phyloP scores from a whole-genome alignment of 1,284 basidiomycete genomes.

The Tilletia indica region DNA sequence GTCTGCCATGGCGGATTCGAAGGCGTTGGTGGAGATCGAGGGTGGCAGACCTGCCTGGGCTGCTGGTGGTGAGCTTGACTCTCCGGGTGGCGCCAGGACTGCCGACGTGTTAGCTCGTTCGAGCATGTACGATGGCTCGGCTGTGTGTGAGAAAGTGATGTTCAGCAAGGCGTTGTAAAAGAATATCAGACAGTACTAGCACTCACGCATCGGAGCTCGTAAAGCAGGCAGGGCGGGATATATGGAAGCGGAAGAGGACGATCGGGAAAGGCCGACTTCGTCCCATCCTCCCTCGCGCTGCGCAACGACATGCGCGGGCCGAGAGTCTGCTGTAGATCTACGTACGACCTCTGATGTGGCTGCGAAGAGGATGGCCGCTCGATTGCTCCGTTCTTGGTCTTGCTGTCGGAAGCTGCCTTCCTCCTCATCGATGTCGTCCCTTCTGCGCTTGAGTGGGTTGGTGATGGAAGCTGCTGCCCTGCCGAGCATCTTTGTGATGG shows the following conservation, averaged over 20 bases:
- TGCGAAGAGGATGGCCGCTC: not conserved
- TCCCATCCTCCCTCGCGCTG: not conserved
- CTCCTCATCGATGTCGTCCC: not conserved
- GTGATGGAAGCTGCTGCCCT: not conserved
- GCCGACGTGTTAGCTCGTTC: not conserved
- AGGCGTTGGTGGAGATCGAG: not conserved
- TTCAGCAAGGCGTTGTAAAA: no score
- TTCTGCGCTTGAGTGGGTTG: not conserved
- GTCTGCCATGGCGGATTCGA: not conserved
- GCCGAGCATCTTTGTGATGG: not conserved
- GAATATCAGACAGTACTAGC: no score
- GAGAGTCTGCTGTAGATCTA: not conserved
- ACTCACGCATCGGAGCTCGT: not conserved
- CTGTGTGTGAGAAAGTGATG: no score
- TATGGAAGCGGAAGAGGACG: not conserved
- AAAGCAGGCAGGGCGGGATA: not conserved
- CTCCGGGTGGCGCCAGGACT: no score
- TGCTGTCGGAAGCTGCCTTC: not conserved
- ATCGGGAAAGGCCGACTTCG: not conserved
- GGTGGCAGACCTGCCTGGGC: not conserved
- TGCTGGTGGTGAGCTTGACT: not conserved
- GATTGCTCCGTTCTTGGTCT: not conserved
- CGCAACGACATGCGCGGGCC: not conserved
- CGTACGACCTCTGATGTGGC: not conserved
- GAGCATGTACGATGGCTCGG: no score